Evolutionary conservation across 345 rosid genomes (phyloP).

Genomic region (Turnera subulata): DNA sequence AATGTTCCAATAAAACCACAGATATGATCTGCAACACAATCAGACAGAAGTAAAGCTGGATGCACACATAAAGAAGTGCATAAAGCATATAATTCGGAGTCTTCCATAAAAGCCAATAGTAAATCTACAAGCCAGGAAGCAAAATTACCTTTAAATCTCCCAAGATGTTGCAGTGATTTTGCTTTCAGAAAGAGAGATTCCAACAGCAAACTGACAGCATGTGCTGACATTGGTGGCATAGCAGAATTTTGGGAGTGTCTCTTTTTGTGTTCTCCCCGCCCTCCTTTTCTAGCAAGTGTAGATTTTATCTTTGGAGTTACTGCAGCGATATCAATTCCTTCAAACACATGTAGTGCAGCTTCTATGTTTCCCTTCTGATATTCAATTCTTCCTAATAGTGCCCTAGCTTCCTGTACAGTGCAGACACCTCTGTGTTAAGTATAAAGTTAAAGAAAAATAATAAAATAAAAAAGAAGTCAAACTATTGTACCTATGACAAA

Average conservation of each 20-base stretch:
- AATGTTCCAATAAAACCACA: not conserved
- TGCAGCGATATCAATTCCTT: slow-evolving; percentile 58
- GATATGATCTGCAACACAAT: not conserved
- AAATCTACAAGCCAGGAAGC: not conserved
- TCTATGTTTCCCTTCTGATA: slow-evolving; percentile 66
- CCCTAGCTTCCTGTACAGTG: slow-evolving; percentile 65
- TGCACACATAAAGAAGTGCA: not conserved
- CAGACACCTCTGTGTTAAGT: not conserved
- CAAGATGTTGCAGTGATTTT: slow-evolving; percentile 60
- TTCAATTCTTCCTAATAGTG: slow-evolving; percentile 66
- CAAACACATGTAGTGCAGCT: slow-evolving; percentile 66
- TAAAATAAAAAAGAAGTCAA: not conserved
- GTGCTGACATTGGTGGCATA: slow-evolving; percentile 56
- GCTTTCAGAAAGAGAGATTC: slow-evolving; percentile 68
- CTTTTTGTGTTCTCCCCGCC: slow-evolving; percentile 36
- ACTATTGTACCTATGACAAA: not conserved
- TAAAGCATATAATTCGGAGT: not conserved
- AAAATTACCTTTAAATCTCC: slow-evolving; percentile 49
- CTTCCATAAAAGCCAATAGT: not conserved
- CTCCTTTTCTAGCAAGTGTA: slow-evolving; percentile 45
- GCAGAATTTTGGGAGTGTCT: slow-evolving; percentile 42
- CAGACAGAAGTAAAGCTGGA: not conserved
- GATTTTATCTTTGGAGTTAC: slow-evolving; percentile 49
- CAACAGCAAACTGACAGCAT: slow-evolving; percentile 54
- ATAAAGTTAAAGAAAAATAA: too few species aligned